phyloP scores from a whole-genome alignment of 345 rosid genomes.

The Odontarrhena argentea region DNA sequence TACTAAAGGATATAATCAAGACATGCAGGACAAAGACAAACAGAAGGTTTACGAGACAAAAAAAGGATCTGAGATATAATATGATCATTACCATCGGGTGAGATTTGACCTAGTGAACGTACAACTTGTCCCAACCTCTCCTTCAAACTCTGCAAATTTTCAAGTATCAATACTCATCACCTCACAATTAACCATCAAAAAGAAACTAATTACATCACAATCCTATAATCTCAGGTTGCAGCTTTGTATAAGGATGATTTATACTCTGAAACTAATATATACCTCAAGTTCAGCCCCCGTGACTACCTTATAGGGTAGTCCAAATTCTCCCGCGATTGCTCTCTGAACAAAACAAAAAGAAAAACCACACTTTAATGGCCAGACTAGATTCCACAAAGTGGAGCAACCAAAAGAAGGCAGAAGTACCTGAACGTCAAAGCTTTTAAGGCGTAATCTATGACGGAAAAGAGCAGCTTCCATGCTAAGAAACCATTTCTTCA shows the following conservation, averaged over 20 bases:
- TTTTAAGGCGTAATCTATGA: slow-evolving; percentile 49
- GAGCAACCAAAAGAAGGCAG: neutral
- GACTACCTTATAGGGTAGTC: slow-evolving; percentile 71
- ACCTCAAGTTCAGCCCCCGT: slow-evolving; percentile 75
- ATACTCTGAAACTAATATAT: slow-evolving; percentile 7
- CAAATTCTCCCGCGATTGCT: slow-evolving; percentile 63
- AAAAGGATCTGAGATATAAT: neutral
- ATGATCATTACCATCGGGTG: slow-evolving; percentile 50
- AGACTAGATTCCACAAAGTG: slow-evolving; percentile 9
- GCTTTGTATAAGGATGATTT: neutral
- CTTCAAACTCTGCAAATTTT: slow-evolving; percentile 49
- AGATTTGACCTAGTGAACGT: slow-evolving; percentile 49
- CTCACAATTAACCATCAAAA: slow-evolving; percentile 1
- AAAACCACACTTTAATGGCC: neutral
- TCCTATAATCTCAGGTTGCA: neutral
- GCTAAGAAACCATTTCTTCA: slow-evolving; percentile 90
- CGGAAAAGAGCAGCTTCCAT: slow-evolving; percentile 86
- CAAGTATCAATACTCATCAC: slow-evolving; percentile 10
- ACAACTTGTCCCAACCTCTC: slow-evolving; percentile 61
- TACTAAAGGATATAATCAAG: slow-evolving; percentile 11
- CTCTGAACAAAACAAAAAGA: slow-evolving; percentile 47
- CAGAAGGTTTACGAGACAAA: neutral
- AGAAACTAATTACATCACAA: neutral
- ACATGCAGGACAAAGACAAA: slow-evolving; percentile 11
- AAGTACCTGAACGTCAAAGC: slow-evolving; percentile 63